Conservation (phyloP, 2,329 filamentous ascomycete species). For the Ascochyta pisi region DNA sequence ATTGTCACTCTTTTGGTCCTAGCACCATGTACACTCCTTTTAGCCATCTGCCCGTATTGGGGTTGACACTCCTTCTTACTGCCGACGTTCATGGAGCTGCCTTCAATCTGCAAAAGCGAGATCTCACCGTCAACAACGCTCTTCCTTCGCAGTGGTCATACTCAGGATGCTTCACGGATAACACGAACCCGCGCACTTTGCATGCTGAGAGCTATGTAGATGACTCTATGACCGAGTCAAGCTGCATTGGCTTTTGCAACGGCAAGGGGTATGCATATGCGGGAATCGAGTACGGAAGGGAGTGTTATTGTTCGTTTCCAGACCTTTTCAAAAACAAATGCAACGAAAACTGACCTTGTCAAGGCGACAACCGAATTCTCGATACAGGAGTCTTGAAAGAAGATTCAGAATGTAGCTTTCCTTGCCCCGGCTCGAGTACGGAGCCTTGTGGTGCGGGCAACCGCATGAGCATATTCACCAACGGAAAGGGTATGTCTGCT, state of each 20-base stretch:
- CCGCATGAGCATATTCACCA: constrained; percentile 3
- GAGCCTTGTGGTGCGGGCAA: neutral
- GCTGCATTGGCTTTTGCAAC: neutral
- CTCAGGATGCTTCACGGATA: constrained; percentile 1
- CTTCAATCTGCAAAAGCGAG: neutral
- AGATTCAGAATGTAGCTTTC: neutral
- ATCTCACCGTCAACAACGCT: neutral
- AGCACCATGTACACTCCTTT: constrained; percentile 1
- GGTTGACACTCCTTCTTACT: neutral
- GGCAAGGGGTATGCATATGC: neutral
- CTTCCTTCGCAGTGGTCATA: neutral
- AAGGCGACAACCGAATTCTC: neutral
- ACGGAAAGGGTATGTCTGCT: neutral
- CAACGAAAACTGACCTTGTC: neutral
- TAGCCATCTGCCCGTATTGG: neutral
- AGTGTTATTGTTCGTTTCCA: neutral
- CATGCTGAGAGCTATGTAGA: neutral
- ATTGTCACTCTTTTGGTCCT: neutral
- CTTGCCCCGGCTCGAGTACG: neutral
- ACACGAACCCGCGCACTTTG: neutral
- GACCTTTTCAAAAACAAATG: neutral
- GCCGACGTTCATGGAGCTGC: neutral
- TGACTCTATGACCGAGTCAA: neutral
- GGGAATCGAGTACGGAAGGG: neutral
- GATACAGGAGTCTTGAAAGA: neutral